Evolutionary conservation across 2,329 filamentous ascomycete genomes (phyloP), one percentile per base, ranked within the genome.

Genomic region (Claviceps sp.): DNA sequence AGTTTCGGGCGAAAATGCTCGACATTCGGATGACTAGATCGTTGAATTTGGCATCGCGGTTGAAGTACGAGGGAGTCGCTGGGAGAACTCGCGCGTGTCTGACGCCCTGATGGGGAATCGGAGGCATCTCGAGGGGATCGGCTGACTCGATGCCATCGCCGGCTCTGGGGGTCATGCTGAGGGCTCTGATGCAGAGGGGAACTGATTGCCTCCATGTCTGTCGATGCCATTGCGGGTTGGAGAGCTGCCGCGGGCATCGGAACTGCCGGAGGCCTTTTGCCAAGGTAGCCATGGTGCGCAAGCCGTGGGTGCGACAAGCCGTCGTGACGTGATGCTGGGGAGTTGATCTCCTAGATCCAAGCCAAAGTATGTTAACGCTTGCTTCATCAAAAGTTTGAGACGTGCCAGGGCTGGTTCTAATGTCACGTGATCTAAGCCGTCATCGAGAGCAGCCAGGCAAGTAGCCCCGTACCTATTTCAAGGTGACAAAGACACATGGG

Each of bases 61-160:
- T 90, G 73, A 97, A 98, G 71, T 98, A 98, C n/a, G 91, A 93
- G 2, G 88, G 84, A 38, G 90, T 95, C 26, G 78, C 77, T 20
- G 93, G 93, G 38, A 96, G 73, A 22, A 94, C 74, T 58, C 93
- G 87, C 50, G 87, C 82, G 57, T 80, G 76, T 26, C 61, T 57
- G 30, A 69, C 57, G 44, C 62, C 62, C 11, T 63, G 54, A n/a
- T 67, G 63, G 1, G 67, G 64, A 0, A 63, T 58, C 54, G 50
- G 55, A 20, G 26, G 51, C 55, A 45, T 48, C 47, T 34, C 9
- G 30, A 34, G 9, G 30, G 30, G 30, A 44, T 46, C 55, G 30
- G 26, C 38, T 45, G 30, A 34, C 3, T 4, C 30, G 9, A 34
- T 34, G 30, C 30, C 30, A 46, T 62, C 54, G 42, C 52, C 58